phyloP scores from a whole-genome alignment of 345 rosid genomes.

The Acer saccharum region DNA sequence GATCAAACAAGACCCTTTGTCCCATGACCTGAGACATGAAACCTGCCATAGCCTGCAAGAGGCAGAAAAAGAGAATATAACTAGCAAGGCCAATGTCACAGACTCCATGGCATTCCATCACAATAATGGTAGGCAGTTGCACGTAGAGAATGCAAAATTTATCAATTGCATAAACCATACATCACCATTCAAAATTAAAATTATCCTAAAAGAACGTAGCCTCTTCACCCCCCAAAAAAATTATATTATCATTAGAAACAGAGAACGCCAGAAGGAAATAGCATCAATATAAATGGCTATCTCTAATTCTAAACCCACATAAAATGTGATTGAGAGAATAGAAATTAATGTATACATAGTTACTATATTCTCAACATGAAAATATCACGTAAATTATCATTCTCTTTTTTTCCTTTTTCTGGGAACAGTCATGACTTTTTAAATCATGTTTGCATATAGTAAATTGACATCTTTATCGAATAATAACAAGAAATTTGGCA shows the following conservation, averaged over 20 bases:
- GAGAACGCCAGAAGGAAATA: neutral
- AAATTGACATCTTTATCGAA: no score
- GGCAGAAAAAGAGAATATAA: conserved; percentile 4
- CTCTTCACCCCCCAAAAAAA: neutral
- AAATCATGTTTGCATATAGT: neutral
- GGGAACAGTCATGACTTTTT: neutral
- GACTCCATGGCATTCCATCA: neutral
- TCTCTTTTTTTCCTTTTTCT: neutral
- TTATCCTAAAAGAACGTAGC: neutral
- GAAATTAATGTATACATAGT: neutral
- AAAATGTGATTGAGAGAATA: neutral
- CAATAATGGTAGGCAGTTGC: neutral
- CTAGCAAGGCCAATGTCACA: conserved; percentile 4
- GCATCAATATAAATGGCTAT: neutral
- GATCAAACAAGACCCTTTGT: conserved; percentile 56
- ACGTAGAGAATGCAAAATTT: neutral
- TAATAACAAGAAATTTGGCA: neutral
- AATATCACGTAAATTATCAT: neutral
- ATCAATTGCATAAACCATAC: neutral
- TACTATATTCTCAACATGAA: neutral
- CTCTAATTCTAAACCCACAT: neutral
- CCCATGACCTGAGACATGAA: conserved; percentile 76
- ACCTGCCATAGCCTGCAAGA: conserved; percentile 75
- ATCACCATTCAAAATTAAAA: neutral
- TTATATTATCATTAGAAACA: neutral